Evolutionary conservation across 805 yeast genomes (phyloP).

Genomic region (Saccharomycopsis babjevae): DNA sequence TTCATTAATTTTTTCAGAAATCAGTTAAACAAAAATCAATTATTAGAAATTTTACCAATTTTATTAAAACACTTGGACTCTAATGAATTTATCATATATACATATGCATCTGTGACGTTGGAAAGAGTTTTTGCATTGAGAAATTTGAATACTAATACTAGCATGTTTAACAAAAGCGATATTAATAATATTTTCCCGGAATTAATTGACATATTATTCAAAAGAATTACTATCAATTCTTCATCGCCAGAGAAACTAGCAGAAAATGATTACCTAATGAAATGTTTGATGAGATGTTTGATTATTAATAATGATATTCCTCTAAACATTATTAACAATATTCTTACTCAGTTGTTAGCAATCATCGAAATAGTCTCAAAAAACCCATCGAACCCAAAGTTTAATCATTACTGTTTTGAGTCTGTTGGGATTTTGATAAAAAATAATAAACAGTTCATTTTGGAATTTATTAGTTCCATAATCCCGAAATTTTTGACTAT

Average conservation of each 20-base stretch:
- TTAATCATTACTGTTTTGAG: conserved; percentile 86
- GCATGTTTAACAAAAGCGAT: conserved; percentile 61
- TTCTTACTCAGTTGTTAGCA: conserved; percentile 53
- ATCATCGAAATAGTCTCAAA: conserved; percentile 63
- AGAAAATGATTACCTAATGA: conserved; percentile 90
- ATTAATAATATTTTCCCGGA: conserved; percentile 52
- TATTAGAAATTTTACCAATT: conserved; percentile 69
- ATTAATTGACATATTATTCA: conserved; percentile 55
- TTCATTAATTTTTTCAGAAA: conserved; percentile 84
- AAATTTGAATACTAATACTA: conserved; percentile 23
- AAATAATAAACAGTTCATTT: conserved; percentile 26
- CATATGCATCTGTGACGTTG: conserved; percentile 87
- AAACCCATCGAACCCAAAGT: conserved; percentile 93
- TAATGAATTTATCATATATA: conserved; percentile 70
- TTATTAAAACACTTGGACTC: conserved; percentile 60
- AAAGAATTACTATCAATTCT: conserved; percentile 49
- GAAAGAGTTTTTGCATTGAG: conserved; percentile 80
- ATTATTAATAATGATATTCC: conserved; percentile 52
- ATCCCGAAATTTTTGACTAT: conserved; percentile 61
- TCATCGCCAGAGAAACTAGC: conserved; percentile 81
- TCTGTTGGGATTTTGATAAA: conserved; percentile 69
- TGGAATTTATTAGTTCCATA: conserved; percentile 38
- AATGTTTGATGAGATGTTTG: conserved; percentile 73
- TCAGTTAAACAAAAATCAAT: conserved; percentile 80
- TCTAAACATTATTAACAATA: conserved; percentile 24